Conservation (phyloP, 768 basidiomycete genomes). For the Mycena kentingensis region DNA sequence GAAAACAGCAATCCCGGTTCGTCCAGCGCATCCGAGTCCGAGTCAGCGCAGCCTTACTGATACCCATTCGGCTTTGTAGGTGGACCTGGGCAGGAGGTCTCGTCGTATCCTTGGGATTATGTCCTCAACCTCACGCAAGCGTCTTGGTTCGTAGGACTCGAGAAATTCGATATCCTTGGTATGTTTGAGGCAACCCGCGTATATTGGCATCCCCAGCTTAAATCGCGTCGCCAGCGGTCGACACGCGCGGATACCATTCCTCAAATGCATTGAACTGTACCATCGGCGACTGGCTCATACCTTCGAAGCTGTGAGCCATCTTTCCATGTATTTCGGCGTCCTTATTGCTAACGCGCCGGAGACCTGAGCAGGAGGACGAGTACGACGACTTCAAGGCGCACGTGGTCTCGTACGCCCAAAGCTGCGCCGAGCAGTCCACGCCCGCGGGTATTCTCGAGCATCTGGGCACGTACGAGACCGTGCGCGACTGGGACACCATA, state of each 20-base stretch:
- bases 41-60: background rate
- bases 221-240: conserved; percentile 5
- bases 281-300: background rate
- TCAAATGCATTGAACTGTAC: conserved; percentile 16
- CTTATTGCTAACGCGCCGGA: no score
- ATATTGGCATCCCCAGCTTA: background rate
- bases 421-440: conserved; percentile 1
- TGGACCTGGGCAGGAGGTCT: conserved; percentile 10
- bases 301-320: background rate
- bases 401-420: conserved; percentile 6
- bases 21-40: no score
- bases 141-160: background rate
- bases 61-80: background rate
- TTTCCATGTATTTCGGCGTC: background rate
- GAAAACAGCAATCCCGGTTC: no score
- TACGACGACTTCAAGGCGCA: conserved; percentile 16
- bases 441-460: conserved; percentile 16
- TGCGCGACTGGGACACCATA: conserved; percentile 19
- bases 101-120: conserved; percentile 4
- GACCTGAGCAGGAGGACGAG: no score
- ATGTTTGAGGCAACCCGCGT: background rate
- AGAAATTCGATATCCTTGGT: conserved; percentile 11
- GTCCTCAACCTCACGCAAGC: conserved; percentile 6
- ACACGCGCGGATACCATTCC: conserved; percentile 13
- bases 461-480: conserved; percentile 7